Conservation (phyloP, 202 grass and related monocot species). For the Carex sylvatica region DNA sequence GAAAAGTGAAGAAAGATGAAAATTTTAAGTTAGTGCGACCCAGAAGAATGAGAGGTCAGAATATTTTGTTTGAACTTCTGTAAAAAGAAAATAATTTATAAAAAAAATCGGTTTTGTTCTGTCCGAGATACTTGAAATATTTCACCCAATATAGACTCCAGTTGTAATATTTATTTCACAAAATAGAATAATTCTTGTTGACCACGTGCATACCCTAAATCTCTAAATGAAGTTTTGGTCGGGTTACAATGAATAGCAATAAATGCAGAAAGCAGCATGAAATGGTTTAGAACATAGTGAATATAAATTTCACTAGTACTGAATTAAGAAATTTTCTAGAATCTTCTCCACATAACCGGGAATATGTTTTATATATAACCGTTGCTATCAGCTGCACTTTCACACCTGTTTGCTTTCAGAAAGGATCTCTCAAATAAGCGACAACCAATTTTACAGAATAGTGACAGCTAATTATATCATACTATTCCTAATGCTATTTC, state of each 20-base stretch:
- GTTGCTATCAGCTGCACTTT: constrained; percentile 14
- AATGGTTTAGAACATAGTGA: neutral
- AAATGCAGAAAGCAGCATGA: neutral
- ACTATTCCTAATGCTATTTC: neutral
- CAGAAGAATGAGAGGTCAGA: too few species aligned
- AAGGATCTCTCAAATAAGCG: neutral
- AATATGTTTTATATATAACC: neutral
- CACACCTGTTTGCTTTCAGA: constrained; percentile 3
- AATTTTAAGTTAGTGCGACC: too few species aligned
- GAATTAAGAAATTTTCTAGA: neutral
- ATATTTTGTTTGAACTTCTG: too few species aligned
- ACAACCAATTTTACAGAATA: neutral
- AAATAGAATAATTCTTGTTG: neutral
- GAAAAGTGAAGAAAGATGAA: too few species aligned
- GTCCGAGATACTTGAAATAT: neutral
- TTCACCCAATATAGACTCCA: neutral
- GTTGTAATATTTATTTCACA: neutral
- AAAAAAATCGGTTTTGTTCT: neutral
- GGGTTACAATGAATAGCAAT: neutral
- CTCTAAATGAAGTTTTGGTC: neutral
- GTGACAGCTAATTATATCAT: constrained; percentile 2
- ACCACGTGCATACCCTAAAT: neutral
- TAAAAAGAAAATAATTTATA: too few species aligned
- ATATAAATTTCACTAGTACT: neutral
- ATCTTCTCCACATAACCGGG: neutral